Percentiles rank a stretch among this genome's conserved stretches.
phyloP scores from a whole-genome alignment of 805 yeast species.

The Candida hungchunana region DNA sequence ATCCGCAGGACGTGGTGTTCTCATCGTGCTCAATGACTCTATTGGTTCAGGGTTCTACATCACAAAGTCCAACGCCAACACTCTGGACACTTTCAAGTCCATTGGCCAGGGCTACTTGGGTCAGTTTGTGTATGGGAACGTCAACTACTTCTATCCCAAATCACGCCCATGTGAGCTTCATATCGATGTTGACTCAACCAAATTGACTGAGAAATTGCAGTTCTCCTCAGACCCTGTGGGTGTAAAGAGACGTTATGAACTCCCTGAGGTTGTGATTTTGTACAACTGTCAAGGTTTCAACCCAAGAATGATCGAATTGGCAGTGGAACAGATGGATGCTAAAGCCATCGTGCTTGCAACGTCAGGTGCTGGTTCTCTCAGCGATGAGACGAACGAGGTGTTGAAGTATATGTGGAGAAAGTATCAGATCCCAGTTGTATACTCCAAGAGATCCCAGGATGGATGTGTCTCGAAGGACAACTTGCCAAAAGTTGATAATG shows the following conservation, averaged over 20 bases:
- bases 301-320: slow-evolving; percentile 41
- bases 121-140: slow-evolving; percentile 60
- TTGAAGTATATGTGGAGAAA: slow-evolving; percentile 36
- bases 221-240: slow-evolving; percentile 25
- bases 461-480: slow-evolving; percentile 56
- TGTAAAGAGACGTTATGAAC: slow-evolving; percentile 24
- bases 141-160: slow-evolving; percentile 62
- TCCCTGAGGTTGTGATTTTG: slow-evolving; percentile 47
- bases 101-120: slow-evolving; percentile 71
- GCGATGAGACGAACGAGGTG: slow-evolving; percentile 44
- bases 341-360: slow-evolving; percentile 63
- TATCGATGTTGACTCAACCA: slow-evolving; percentile 34
- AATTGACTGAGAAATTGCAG: slow-evolving; percentile 14
- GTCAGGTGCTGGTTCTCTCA: slow-evolving; percentile 68
- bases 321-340: slow-evolving; percentile 40
- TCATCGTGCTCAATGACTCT: slow-evolving; percentile 64
- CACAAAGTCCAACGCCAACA: slow-evolving; percentile 66
- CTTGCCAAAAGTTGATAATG: slow-evolving; percentile 27
- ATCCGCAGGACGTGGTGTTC: slow-evolving; percentile 53
- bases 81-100: slow-evolving; percentile 63
- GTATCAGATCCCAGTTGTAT: slow-evolving; percentile 49
- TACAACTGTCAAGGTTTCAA: slow-evolving; percentile 62
- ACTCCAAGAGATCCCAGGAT: slow-evolving; percentile 64
- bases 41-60: slow-evolving; percentile 68
- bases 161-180: slow-evolving; percentile 43